Conservation (phyloP, 2,329 filamentous ascomycete species). For the Sclerotinia glacialis region DNA sequence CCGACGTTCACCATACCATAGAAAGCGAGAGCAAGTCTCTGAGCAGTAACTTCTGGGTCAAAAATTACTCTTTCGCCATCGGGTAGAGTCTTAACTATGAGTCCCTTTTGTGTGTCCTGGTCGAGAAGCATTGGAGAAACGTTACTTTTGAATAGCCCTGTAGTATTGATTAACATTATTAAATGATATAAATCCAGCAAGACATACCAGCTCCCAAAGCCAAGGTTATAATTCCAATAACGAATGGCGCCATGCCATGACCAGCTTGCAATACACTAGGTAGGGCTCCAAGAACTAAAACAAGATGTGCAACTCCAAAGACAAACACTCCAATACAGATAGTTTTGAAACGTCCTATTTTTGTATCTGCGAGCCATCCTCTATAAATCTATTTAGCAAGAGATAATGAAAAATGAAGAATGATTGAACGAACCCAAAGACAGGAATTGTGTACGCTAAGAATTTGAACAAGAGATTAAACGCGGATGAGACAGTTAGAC, state of each 20-base stretch:
- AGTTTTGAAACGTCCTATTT: constrained; percentile 63
- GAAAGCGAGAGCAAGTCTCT: constrained; percentile 49
- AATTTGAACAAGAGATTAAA: constrained; percentile 52
- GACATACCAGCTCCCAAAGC: constrained; percentile 41
- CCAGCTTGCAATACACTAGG: constrained; percentile 41
- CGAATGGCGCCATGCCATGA: constrained; percentile 58
- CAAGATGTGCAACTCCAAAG: constrained; percentile 59
- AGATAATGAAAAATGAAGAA: constrained; percentile 42
- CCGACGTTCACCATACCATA: constrained; percentile 71
- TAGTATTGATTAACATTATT: constrained; percentile 43
- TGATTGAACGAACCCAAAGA: constrained; percentile 28
- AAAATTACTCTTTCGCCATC: constrained; percentile 59
- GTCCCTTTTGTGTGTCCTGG: constrained; percentile 47
- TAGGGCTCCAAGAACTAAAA: constrained; percentile 46
- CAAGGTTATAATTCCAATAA: constrained; percentile 34
- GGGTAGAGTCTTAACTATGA: constrained; percentile 47
- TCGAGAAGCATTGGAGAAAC: constrained; percentile 62
- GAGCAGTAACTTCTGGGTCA: constrained; percentile 56
- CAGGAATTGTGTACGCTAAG: constrained; percentile 46
- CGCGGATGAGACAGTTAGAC: constrained; percentile 52
- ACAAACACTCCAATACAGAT: constrained; percentile 50
- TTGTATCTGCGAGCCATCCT: constrained; percentile 60
- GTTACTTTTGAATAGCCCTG: constrained; percentile 69
- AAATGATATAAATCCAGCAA: constrained; percentile 41
- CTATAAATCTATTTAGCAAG: constrained; percentile 28